A percentile compares a stretch with the other conserved stretches of the same genome.
These are phyloP conservation scores for Starmera dryadoides DNA, from an alignment of 805 yeast genomes.

Conservation along the genomic window DNA sequence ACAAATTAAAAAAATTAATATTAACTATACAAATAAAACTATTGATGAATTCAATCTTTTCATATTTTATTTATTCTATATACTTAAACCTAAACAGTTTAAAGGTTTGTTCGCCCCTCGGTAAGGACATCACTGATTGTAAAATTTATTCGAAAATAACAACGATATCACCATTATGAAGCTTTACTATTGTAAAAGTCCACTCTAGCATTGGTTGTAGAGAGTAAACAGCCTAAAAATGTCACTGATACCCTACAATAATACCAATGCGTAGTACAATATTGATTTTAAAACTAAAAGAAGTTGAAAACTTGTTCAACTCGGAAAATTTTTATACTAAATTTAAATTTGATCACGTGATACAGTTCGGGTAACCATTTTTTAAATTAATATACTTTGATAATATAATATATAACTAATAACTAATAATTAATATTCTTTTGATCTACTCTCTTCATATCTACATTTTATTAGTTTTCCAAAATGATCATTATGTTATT, in stretches of 20 bases:
- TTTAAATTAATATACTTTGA: too few species aligned
- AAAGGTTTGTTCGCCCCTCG: slow-evolving; percentile 12
- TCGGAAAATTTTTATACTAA: neutral
- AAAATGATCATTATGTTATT: neutral
- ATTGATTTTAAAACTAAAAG: neutral
- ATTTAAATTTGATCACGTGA: too few species aligned
- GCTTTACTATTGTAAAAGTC: neutral
- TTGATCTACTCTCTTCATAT: neutral
- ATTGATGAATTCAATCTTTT: too few species aligned
- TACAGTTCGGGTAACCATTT: too few species aligned
- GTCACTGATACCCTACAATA: slow-evolving; percentile 5
- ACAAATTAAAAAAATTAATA: too few species aligned
- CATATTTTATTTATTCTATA: too few species aligned
- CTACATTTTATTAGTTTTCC: neutral
- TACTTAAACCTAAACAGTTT: too few species aligned
- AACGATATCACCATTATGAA: too few species aligned
- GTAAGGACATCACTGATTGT: slow-evolving; percentile 14
- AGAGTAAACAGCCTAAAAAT: slow-evolving; percentile 2
- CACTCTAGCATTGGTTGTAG: slow-evolving; percentile 5
- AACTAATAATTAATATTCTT: too few species aligned
- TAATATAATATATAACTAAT: too few species aligned
- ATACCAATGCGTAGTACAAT: slow-evolving; percentile 4
- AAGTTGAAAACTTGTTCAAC: neutral
- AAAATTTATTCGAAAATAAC: too few species aligned
- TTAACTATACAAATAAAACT: too few species aligned